Conservation (phyloP, 108 stramenopile species). For the Fistulifera solaris region DNA sequence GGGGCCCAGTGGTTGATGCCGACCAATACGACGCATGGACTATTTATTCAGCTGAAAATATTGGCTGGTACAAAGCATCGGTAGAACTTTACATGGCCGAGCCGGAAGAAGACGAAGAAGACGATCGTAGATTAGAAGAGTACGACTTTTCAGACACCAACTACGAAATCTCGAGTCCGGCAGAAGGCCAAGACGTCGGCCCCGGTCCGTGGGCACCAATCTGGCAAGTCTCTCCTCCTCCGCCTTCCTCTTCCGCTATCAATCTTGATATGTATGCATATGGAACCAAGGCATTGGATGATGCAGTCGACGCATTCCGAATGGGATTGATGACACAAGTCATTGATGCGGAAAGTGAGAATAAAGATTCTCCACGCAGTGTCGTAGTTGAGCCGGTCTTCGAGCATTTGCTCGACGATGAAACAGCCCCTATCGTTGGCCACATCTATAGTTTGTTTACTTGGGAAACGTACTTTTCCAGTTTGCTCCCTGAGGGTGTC, state of each 20-base stretch:
- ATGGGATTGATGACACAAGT: background rate
- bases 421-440: background rate
- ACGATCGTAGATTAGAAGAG: background rate
- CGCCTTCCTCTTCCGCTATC: background rate
- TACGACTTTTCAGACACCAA: background rate
- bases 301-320: background rate
- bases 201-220: slow-evolving; percentile 1
- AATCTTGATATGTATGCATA: background rate
- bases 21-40: slow-evolving; percentile 5
- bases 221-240: slow-evolving; percentile 9
- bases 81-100: background rate
- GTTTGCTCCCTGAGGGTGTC: slow-evolving; percentile 6
- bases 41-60: slow-evolving; percentile 1
- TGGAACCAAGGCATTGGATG: background rate
- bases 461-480: background rate
- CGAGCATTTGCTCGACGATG: background rate
- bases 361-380: background rate
- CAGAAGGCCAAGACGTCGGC: background rate
- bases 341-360: background rate
- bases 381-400: slow-evolving; percentile 2
- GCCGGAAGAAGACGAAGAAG: no score
- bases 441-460: background rate
- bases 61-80: slow-evolving; percentile 5
- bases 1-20: slow-evolving; percentile 2
- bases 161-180: background rate